Evolutionary conservation across 352 stramenopile species (phyloP).

Genomic region (Pythium dissimile): DNA sequence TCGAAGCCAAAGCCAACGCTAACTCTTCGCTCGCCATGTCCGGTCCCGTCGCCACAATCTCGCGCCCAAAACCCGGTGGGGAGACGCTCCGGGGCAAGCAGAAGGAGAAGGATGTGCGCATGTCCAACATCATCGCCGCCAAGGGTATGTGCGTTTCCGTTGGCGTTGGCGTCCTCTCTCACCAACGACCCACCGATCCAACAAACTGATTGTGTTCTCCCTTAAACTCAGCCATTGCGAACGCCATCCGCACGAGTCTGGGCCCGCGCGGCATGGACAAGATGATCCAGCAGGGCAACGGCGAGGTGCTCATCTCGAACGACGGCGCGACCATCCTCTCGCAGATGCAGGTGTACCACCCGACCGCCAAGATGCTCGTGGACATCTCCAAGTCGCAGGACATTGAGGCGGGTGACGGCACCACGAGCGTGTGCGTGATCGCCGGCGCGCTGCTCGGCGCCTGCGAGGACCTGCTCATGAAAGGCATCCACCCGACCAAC

Average conservation of each 20-base stretch:
- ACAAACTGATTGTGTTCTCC: slow-evolving; percentile 1
- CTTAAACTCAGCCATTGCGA: slow-evolving; percentile 87
- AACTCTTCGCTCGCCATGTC: slow-evolving; percentile 11
- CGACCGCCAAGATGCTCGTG: slow-evolving; percentile 99
- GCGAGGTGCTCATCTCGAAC: slow-evolving; percentile 99
- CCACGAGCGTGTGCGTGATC: slow-evolving; percentile 98
- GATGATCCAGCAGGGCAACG: slow-evolving; percentile 97
- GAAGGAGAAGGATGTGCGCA: slow-evolving; percentile 98
- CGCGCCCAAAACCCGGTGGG: slow-evolving; percentile 41
- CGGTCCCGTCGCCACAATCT: slow-evolving; percentile 48
- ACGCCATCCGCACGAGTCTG: slow-evolving; percentile 97
- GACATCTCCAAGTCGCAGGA: slow-evolving; percentile 99
- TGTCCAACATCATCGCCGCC: slow-evolving; percentile 97
- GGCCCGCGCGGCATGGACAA: slow-evolving; percentile 99
- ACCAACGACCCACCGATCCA: neutral
- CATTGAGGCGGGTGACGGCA: slow-evolving; percentile 98
- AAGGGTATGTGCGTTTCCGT: slow-evolving; percentile 78
- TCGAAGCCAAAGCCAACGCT: slow-evolving; percentile 1
- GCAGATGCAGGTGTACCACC: slow-evolving; percentile 99
- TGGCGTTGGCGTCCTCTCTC: neutral
- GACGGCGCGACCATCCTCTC: slow-evolving; percentile 99
- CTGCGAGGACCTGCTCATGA: slow-evolving; percentile 88
- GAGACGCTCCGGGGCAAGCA: slow-evolving; percentile 85
- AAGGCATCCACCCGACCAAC: slow-evolving; percentile 98
- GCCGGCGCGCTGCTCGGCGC: slow-evolving; percentile 97